phyloP scores from a whole-genome alignment of 371 early-diverging fungal species.

The Fennellomyces sp. region DNA sequence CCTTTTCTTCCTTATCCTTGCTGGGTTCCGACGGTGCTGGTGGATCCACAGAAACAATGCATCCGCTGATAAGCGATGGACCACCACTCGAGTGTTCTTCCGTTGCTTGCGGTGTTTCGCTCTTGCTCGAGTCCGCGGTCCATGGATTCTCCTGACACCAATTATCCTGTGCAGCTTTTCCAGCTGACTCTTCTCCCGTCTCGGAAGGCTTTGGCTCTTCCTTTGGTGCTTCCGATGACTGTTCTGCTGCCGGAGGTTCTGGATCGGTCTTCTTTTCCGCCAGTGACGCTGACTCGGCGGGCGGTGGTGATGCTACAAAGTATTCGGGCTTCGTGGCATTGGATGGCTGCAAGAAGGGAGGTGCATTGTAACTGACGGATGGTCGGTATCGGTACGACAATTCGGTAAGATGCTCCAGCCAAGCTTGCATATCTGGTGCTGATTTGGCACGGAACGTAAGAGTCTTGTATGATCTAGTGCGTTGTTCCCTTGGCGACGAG shows the following conservation, averaged over 20 bases:
- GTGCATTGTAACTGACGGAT: constrained; percentile 13
- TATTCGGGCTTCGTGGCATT: constrained; percentile 14
- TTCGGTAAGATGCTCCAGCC: constrained; percentile 32
- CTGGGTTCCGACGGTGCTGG: neutral
- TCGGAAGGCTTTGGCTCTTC: neutral
- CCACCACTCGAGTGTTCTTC: neutral
- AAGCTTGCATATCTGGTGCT: constrained; percentile 38
- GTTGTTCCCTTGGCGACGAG: neutral
- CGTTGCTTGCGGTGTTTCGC: neutral
- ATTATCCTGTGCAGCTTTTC: neutral
- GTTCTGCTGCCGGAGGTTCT: no score
- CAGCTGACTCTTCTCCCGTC: constrained; percentile 6
- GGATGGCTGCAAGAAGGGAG: constrained; percentile 6
- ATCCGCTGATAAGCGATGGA: neutral
- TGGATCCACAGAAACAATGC: neutral
- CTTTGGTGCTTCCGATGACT: no score
- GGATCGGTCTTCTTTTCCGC: neutral
- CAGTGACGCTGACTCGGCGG: neutral
- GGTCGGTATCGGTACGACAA: constrained; percentile 27
- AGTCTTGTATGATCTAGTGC: neutral
- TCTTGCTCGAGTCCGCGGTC: neutral
- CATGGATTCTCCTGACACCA: constrained; percentile 2
- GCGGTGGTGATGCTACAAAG: constrained; percentile 1
- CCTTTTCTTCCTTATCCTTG: neutral
- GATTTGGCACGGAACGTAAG: constrained; percentile 39